phyloP scores from a whole-genome alignment of 495 filamentous ascomycete genomes.

The Monascus purpureus region DNA sequence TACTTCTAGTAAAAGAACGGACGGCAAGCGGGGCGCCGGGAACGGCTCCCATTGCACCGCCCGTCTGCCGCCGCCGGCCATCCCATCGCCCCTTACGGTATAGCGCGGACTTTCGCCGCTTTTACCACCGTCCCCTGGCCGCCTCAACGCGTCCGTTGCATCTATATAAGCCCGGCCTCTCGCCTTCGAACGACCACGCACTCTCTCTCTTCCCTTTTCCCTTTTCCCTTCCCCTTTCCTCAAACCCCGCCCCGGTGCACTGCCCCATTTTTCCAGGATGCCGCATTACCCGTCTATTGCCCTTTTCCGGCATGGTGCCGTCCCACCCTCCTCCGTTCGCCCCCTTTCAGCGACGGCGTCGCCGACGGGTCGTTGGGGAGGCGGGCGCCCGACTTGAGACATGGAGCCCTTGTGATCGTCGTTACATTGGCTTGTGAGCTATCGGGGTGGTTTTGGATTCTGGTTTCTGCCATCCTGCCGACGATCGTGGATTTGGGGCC shows the following conservation, averaged over 20 bases:
- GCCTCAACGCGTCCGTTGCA: conserved; percentile 3
- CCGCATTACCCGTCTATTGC: conserved; percentile 4
- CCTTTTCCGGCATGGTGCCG: conserved; percentile 4
- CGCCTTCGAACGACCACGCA: conserved; percentile 6
- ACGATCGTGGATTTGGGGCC: no score
- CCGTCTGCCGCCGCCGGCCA: conserved; percentile 1
- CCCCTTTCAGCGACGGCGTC: no score
- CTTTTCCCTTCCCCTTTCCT: neutral
- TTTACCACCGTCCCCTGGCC: conserved; percentile 5
- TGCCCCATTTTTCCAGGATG: conserved; percentile 6
- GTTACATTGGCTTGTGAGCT: no score
- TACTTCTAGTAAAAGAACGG: no score
- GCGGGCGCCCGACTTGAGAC: no score
- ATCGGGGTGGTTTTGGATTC: no score
- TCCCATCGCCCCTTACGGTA: neutral
- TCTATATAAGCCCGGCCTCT: conserved; percentile 8
- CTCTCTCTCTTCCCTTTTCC: conserved; percentile 6
- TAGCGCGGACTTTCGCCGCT: conserved; percentile 5
- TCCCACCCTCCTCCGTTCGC: no score
- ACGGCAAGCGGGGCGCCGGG: no score
- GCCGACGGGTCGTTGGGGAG: no score
- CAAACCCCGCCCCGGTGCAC: no score
- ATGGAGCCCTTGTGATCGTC: no score
- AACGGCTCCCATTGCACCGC: conserved; percentile 2
- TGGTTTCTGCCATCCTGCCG: no score